Conservation (phyloP, 108 stramenopile genomes). For the Skeletonema menzelii region DNA sequence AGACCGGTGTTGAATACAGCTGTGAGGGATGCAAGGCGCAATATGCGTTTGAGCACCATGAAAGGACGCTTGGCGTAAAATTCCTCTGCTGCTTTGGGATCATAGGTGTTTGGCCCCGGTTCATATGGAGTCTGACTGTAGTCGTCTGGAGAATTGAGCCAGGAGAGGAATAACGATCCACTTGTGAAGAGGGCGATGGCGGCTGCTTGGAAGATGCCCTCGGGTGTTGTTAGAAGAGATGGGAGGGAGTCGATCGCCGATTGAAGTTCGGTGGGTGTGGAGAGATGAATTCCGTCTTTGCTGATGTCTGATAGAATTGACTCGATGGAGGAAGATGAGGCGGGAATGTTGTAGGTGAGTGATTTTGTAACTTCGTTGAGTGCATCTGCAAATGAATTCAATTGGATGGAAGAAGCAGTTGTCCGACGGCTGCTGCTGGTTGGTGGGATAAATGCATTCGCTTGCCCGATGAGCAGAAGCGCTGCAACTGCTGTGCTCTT, state of each 20-base stretch:
- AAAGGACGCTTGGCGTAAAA: conserved; percentile 63
- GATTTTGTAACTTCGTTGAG: not conserved
- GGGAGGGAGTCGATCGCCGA: not conserved
- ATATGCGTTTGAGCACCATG: conserved; percentile 59
- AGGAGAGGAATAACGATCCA: not conserved
- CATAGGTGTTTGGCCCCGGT: conserved; percentile 61
- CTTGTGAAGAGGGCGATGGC: not conserved
- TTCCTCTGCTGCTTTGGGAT: conserved; percentile 44
- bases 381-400: not conserved
- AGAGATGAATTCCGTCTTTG: not conserved
- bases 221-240: not conserved
- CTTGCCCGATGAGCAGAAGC: not conserved
- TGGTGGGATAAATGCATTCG: not conserved
- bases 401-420: not conserved
- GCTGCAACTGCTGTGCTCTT: not conserved
- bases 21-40: conserved; percentile 56
- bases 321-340: not conserved
- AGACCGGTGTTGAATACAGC: conserved; percentile 67
- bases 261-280: not conserved
- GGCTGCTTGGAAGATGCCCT: not conserved
- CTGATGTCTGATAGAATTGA: not conserved
- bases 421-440: not conserved
- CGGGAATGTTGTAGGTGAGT: not conserved
- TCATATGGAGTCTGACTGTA: conserved; percentile 58
- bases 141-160: conserved; percentile 46